Evolutionary conservation across 2,329 filamentous ascomycete genomes (phyloP).

Genomic region (Fusarium sp.): DNA sequence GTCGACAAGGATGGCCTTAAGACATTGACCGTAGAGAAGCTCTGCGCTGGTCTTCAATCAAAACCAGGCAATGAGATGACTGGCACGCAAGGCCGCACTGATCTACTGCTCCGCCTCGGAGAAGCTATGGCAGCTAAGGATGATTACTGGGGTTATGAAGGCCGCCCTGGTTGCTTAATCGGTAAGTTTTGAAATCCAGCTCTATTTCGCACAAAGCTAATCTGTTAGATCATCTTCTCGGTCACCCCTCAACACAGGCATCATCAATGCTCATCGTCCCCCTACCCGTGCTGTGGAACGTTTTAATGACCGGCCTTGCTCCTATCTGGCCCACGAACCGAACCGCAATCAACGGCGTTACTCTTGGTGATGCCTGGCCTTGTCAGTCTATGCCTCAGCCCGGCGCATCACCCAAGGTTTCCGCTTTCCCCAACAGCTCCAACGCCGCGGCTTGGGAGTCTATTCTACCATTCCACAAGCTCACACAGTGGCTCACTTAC

Average conservation of each 20-base stretch:
- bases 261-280: constrained; percentile 89
- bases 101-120: constrained; percentile 80
- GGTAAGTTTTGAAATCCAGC: constrained; percentile 65
- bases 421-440: constrained; percentile 44
- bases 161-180: constrained; percentile 92
- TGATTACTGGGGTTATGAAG: constrained; percentile 86
- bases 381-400: constrained; percentile 81
- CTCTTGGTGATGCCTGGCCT: constrained; percentile 94
- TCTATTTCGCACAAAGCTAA: constrained; percentile 40
- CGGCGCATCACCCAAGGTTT: constrained; percentile 57
- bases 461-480: constrained; percentile 92
- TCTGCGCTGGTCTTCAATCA: constrained; percentile 89
- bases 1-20: constrained; percentile 87
- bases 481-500: constrained; percentile 95
- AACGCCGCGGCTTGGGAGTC: constrained; percentile 71
- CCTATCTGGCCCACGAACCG: constrained; percentile 91
- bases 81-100: constrained; percentile 86
- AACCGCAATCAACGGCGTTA: constrained; percentile 86
- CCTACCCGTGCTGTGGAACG: constrained; percentile 88
- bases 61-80: constrained; percentile 83
- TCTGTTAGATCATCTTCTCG: constrained; percentile 85
- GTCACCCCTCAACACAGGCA: constrained; percentile 89
- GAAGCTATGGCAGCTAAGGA: constrained; percentile 80
- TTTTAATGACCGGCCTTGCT: constrained; percentile 87
- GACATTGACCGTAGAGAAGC: constrained; percentile 76